A percentile compares a stretch with the other conserved stretches of the same genome.
These are phyloP conservation scores for Stachybotrys elegans DNA, from an alignment of 2,329 filamentous ascomycete species.

Conservation along the genomic window DNA sequence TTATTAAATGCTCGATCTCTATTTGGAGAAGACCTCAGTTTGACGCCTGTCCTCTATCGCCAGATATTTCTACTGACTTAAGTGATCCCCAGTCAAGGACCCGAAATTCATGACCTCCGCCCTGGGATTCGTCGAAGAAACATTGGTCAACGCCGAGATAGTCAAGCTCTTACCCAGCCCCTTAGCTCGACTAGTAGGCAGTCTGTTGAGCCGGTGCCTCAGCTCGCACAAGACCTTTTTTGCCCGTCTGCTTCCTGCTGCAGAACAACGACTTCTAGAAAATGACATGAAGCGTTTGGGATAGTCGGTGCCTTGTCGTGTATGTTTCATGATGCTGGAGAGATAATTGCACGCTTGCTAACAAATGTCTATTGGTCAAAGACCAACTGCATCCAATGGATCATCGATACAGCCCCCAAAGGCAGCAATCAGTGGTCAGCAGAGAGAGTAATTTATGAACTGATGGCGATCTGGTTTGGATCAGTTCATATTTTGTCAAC, in stretches of 20 bases:
- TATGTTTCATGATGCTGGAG: no score
- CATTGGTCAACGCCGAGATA: neutral
- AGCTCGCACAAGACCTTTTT: neutral
- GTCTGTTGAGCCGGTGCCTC: neutral
- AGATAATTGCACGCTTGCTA: no score
- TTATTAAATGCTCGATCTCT: neutral
- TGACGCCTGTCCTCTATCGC: neutral
- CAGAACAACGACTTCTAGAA: neutral
- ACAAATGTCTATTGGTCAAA: no score
- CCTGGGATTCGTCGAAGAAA: neutral
- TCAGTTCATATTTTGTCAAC: neutral
- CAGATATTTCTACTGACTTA: neutral
- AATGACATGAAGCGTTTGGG: neutral
- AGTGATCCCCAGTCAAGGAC: neutral
- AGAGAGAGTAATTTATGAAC: neutral
- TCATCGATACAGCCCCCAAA: neutral
- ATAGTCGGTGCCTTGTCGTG: neutral
- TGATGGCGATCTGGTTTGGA: neutral
- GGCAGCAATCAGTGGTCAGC: neutral
- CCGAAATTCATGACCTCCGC: neutral
- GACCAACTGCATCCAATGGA: neutral
- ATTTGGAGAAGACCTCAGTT: neutral
- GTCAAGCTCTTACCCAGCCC: neutral
- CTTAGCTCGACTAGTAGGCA: neutral
- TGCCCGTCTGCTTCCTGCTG: neutral